phyloP scores from a whole-genome alignment of 176 grass and related monocot genomes.

The Avena sativa region DNA sequence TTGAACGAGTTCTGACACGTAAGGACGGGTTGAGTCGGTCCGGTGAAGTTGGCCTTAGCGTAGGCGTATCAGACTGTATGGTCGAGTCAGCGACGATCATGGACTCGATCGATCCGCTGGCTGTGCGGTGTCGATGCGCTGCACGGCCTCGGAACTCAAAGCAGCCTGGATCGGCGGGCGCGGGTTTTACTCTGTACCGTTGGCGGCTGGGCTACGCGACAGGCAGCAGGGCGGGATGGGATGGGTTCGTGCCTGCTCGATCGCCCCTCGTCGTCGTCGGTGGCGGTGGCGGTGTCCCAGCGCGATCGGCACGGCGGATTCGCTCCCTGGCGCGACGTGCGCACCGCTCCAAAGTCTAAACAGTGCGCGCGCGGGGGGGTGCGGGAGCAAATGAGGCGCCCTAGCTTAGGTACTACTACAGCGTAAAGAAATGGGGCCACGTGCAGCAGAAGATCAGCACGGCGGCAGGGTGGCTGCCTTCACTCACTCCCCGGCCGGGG shows the following conservation, averaged over 20 bases:
- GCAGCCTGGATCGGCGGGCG: not conserved
- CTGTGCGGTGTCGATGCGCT: not conserved
- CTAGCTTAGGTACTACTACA: too few species aligned
- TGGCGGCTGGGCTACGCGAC: too few species aligned
- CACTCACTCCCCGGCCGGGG: not conserved
- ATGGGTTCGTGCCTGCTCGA: too few species aligned
- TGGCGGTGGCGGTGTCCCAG: too few species aligned
- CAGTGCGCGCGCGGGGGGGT: not conserved
- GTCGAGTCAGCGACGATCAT: not conserved
- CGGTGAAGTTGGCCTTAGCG: too few species aligned
- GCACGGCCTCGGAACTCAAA: not conserved
- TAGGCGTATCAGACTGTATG: not conserved
- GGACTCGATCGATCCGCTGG: not conserved
- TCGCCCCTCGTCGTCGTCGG: too few species aligned
- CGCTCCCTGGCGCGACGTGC: slow-evolving; percentile 49
- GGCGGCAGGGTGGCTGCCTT: not conserved
- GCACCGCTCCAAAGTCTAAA: slow-evolving; percentile 39
- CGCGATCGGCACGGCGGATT: slow-evolving; percentile 63
- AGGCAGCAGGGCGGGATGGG: too few species aligned
- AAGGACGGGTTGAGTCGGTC: too few species aligned
- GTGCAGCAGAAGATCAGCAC: slow-evolving; percentile 20
- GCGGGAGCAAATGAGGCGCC: not conserved
- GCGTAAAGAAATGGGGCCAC: not conserved
- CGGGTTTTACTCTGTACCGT: too few species aligned
- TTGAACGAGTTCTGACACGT: too few species aligned